Conservation (phyloP, 129 eudicot genomes). For the Dittrichia graveolens region DNA sequence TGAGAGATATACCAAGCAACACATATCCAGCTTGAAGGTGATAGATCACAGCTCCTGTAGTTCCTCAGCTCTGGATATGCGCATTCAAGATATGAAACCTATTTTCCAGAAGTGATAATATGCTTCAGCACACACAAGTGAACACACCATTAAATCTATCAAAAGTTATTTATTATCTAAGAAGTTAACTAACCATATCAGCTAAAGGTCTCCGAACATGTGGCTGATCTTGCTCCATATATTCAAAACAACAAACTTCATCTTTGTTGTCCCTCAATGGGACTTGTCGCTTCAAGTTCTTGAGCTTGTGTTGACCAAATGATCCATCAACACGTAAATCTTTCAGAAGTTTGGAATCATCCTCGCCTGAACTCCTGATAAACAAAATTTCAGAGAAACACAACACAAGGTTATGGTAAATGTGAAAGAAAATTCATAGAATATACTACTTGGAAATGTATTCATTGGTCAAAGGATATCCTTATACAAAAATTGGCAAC, state of each 20-base stretch:
- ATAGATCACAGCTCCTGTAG: slow-evolving; percentile 63
- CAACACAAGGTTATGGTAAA: not conserved
- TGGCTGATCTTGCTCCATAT: slow-evolving; percentile 61
- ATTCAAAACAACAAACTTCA: slow-evolving; percentile 39
- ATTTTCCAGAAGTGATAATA: slow-evolving; percentile 16
- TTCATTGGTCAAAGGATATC: not conserved
- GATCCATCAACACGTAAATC: not conserved
- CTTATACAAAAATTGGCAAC: not conserved
- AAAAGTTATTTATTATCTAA: not conserved
- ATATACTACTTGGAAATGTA: not conserved
- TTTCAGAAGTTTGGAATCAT: not conserved
- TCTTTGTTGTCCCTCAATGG: not conserved
- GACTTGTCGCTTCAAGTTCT: not conserved
- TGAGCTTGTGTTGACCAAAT: slow-evolving; percentile 7
- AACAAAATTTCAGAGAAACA: slow-evolving; percentile 10
- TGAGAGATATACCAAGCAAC: slow-evolving; percentile 64
- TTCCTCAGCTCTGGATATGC: slow-evolving; percentile 53
- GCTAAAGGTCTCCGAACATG: slow-evolving; percentile 53
- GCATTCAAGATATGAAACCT: slow-evolving; percentile 52
- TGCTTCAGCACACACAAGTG: slow-evolving; percentile 20
- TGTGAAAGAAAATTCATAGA: not conserved
- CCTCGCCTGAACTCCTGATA: slow-evolving; percentile 40
- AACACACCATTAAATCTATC: not conserved
- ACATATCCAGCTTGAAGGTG: slow-evolving; percentile 70
- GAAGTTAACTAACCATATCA: slow-evolving; percentile 49